Percentiles rank a stretch among this genome's conserved stretches.
Evolutionary conservation across 345 rosid species (phyloP).

Genomic region (Populus deltoides): DNA sequence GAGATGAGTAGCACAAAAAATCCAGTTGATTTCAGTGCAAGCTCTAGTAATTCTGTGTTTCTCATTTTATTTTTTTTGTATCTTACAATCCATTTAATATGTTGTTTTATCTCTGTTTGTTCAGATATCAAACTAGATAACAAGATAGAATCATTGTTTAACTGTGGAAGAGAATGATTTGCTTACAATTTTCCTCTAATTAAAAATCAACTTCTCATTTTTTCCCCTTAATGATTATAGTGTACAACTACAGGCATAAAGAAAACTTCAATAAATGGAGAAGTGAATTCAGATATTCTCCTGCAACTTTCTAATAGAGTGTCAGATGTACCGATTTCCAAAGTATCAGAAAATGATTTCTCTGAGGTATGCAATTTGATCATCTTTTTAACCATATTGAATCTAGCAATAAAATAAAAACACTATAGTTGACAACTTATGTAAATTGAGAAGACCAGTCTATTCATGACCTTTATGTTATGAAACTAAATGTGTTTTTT

Average conservation of each 20-base stretch:
- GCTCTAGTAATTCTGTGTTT: too few species aligned
- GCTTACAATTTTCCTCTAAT: not conserved
- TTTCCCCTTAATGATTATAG: not conserved
- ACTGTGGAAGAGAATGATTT: not conserved
- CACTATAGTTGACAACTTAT: not conserved
- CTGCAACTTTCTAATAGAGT: constrained; percentile 36
- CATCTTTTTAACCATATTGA: not conserved
- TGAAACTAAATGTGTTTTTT: not conserved
- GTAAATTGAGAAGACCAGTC: not conserved
- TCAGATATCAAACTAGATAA: not conserved
- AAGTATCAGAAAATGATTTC: constrained; percentile 47
- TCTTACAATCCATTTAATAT: too few species aligned
- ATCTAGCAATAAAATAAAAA: not conserved
- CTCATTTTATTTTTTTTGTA: too few species aligned
- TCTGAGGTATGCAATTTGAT: constrained; percentile 33
- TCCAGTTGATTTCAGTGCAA: too few species aligned
- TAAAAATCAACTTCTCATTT: constrained; percentile 4
- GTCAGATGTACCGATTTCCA: constrained; percentile 31
- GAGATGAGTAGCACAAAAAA: too few species aligned
- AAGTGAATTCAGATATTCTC: constrained; percentile 23
- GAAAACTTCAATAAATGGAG: constrained; percentile 20
- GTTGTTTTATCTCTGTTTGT: not conserved
- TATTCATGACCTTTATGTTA: not conserved
- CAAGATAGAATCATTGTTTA: not conserved
- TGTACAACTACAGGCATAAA: constrained; percentile 36